Conservation (phyloP, 305 asterid species). For the Solanum hybrid region DNA sequence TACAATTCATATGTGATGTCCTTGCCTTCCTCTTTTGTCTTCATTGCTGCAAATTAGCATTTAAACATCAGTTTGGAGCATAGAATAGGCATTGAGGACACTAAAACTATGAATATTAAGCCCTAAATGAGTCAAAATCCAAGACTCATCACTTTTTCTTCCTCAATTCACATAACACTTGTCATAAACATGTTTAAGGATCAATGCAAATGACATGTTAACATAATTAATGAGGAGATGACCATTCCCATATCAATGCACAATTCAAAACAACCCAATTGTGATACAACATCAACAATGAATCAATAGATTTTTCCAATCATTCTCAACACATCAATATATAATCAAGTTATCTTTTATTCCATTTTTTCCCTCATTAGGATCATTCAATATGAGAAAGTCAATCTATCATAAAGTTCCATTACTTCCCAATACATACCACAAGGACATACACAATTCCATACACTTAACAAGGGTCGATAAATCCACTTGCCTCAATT, state of each 20-base stretch:
- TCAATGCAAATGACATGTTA: not conserved
- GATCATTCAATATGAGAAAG: not conserved
- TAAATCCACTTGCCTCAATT: too few species aligned
- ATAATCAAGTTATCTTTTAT: not conserved
- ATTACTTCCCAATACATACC: not conserved
- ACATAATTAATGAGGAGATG: not conserved
- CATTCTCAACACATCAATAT: not conserved
- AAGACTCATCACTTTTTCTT: not conserved
- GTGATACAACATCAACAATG: not conserved
- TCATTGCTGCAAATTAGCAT: too few species aligned
- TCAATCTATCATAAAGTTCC: not conserved
- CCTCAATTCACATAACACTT: not conserved
- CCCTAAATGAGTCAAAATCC: too few species aligned
- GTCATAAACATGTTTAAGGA: not conserved
- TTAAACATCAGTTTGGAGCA: too few species aligned
- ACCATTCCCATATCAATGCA: not conserved
- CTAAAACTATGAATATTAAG: too few species aligned
- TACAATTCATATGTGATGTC: too few species aligned
- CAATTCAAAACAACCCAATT: not conserved
- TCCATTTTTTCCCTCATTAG: not conserved
- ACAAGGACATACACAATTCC: not conserved
- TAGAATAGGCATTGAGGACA: too few species aligned
- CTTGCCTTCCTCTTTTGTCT: too few species aligned
- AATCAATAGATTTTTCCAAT: too few species aligned
- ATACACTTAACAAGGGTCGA: not conserved